Evolutionary conservation across 1,284 basidiomycete genomes (phyloP), one percentile per base, ranked within the genome.

Genomic region (Athelia psychrophila): DNA sequence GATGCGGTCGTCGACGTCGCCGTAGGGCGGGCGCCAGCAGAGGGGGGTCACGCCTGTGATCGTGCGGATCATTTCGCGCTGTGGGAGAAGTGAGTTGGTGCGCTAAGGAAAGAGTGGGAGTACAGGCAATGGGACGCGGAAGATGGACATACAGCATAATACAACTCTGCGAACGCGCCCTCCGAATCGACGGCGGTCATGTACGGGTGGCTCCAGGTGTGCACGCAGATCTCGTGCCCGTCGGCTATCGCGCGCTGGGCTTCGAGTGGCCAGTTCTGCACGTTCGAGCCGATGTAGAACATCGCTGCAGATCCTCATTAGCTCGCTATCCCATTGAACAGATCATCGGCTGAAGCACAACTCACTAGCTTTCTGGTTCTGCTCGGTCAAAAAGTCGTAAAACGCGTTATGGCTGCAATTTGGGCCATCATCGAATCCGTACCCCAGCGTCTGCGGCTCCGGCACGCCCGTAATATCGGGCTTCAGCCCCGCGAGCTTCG

Each of bases 251-350:
- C 80, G 50, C 86, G 80, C 49, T 87, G 77, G 49, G 88, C 87
- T 60, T 89, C 80, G 3, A 84, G 78, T 19, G 87, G 80, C 67
- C 84, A 88, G 59, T 89, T 76, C 58, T 85, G 77, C 47, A 90
- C 80, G 44, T 87, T 91, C 49, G 87, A 89, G 35, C 91, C 90
- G 52, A 92, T 81, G 66, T 84, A 93, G 70, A 89, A 93, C 77
- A 83, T 76, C 5, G 89, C 78, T 80, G 27, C 6, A 13, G 27
- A 13, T n/a, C n/a, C n/a, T n/a, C n/a, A n/a, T n/a, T n/a, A n/a
- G n/a, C n/a, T n/a, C n/a, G n/a, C n/a, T n/a, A n/a, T n/a, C n/a
- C n/a, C n/a, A n/a, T n/a, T n/a, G n/a, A n/a, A n/a, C n/a, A n/a
- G n/a, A n/a, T n/a, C n/a, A n/a, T n/a, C n/a, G n/a, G n/a, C n/a